Evolutionary conservation across 805 yeast genomes (phyloP).

Genomic region (Nakazawaea pomicola): DNA sequence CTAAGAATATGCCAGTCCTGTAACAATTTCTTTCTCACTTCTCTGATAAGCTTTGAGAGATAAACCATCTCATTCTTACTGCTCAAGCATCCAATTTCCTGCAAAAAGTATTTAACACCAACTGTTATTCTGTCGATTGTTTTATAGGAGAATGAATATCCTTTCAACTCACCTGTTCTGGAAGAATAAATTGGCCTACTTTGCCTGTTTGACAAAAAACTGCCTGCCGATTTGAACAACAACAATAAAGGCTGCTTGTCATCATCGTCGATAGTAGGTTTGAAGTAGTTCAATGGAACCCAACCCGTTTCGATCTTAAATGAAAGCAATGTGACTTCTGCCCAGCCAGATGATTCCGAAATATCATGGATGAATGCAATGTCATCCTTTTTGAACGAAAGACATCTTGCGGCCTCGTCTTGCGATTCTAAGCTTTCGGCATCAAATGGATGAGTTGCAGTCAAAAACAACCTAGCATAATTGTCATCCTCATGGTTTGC

Average conservation of each 20-base stretch:
- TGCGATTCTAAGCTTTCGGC: conserved; percentile 54
- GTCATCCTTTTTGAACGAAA: conserved; percentile 65
- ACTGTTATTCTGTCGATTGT: conserved; percentile 64
- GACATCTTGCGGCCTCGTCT: conserved; percentile 67
- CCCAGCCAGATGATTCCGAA: conserved; percentile 77
- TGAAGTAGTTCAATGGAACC: conserved; percentile 81
- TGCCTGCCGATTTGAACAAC: conserved; percentile 59
- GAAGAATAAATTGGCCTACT: conserved; percentile 36
- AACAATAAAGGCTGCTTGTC: conserved; percentile 46
- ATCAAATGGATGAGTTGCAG: conserved; percentile 57
- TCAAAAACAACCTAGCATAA: conserved; percentile 47
- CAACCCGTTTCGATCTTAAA: conserved; percentile 61
- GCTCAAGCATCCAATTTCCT: conserved; percentile 69
- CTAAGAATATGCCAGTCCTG: conserved; percentile 80
- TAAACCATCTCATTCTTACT: conserved; percentile 68
- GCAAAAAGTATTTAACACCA: conserved; percentile 62
- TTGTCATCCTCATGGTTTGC: conserved; percentile 30
- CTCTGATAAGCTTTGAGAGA: conserved; percentile 54
- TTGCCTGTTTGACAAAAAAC: conserved; percentile 60
- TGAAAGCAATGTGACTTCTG: conserved; percentile 70
- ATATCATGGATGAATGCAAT: conserved; percentile 73
- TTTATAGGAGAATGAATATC: conserved; percentile 49
- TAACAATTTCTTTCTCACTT: conserved; percentile 59
- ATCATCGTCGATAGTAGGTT: conserved; percentile 28
- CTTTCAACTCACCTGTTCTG: conserved; percentile 29